Conservation (phyloP, 2,329 filamentous ascomycete genomes). For the Dendryphion nanum region DNA sequence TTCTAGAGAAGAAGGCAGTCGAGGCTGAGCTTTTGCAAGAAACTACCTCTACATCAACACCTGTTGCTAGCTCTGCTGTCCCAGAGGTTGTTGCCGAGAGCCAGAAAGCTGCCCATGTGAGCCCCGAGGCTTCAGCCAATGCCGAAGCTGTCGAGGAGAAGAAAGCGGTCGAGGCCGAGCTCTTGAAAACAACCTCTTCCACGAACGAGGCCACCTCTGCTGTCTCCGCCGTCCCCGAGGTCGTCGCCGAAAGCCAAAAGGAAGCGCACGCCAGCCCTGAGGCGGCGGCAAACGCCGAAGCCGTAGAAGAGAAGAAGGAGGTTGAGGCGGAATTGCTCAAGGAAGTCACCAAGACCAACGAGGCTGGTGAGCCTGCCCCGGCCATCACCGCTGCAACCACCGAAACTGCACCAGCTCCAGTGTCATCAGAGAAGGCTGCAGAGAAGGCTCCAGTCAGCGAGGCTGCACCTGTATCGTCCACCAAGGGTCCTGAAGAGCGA, state of each 20-base stretch:
- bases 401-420: conserved; percentile 42
- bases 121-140: conserved; percentile 66
- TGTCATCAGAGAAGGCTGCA: conserved; percentile 24
- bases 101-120: conserved; percentile 60
- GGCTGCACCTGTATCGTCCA: conserved; percentile 26
- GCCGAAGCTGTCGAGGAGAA: conserved; percentile 57
- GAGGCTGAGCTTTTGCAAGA: conserved; percentile 68
- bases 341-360: conserved; percentile 51
- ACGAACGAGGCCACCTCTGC: conserved; percentile 42
- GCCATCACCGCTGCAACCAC: conserved; percentile 36
- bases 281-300: conserved; percentile 61
- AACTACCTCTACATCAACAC: conserved; percentile 42
- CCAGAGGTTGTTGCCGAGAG: conserved; percentile 67
- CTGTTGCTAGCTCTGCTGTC: conserved; percentile 38
- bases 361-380: conserved; percentile 46
- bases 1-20: conserved; percentile 68
- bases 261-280: conserved; percentile 62
- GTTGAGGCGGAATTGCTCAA: conserved; percentile 71
- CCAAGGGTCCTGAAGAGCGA: conserved; percentile 29
- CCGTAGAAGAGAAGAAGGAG: conserved; percentile 67
- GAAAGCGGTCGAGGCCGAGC: conserved; percentile 67
- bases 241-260: conserved; percentile 68
- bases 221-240: conserved; percentile 48
- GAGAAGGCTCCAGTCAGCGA: conserved; percentile 27
- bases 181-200: conserved; percentile 61